These are phyloP conservation scores for Antarctomyces pellizariae DNA, from an alignment of 495 filamentous ascomycete species.

Conservation along the genomic window DNA sequence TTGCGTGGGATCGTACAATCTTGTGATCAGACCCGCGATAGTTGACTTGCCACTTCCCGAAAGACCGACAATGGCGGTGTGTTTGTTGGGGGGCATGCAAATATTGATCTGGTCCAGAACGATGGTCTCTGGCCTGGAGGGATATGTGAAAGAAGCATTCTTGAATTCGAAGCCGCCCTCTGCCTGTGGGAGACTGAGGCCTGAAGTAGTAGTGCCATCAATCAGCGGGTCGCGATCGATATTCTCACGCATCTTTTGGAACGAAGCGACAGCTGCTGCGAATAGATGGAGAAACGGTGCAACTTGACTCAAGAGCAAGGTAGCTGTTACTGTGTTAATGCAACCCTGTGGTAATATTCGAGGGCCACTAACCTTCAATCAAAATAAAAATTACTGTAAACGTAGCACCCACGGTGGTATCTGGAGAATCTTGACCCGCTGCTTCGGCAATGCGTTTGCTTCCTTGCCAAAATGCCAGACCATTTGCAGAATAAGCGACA, in stretches of 20 bases:
- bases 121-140: constrained; percentile 28
- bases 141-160: constrained; percentile 35
- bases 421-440: constrained; percentile 16
- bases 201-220: constrained; percentile 17
- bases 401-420: constrained; percentile 28
- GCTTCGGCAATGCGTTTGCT: constrained; percentile 26
- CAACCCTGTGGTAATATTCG: constrained; percentile 1
- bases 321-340: constrained; percentile 27
- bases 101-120: constrained; percentile 28
- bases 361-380: constrained; percentile 27
- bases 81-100: constrained; percentile 26
- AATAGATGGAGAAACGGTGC: constrained; percentile 40
- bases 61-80: constrained; percentile 22
- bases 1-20: constrained; percentile 23
- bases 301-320: constrained; percentile 35
- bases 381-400: constrained; percentile 46
- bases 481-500: constrained; percentile 38
- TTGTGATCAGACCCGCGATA: constrained; percentile 16
- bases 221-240: constrained; percentile 28
- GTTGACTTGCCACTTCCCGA: constrained; percentile 27
- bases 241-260: constrained; percentile 23
- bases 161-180: constrained; percentile 23
- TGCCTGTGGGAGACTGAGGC: constrained; percentile 5
- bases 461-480: constrained; percentile 42
- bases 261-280: constrained; percentile 28